These are phyloP conservation scores for Suhomyces maxii DNA, from an alignment of 1,139 yeast species.

Conservation along the genomic window DNA sequence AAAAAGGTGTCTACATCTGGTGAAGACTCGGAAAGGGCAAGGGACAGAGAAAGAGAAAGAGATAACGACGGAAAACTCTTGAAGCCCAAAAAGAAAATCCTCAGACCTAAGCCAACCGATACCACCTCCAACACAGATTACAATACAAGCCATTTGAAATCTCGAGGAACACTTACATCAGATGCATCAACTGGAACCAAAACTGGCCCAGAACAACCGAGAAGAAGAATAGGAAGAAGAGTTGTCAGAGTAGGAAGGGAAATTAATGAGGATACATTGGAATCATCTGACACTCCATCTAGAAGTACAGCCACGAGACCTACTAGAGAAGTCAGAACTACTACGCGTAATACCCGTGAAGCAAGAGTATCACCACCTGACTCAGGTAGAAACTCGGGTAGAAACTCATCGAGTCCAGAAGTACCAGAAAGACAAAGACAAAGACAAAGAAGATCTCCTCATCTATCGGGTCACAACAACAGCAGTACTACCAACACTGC, in stretches of 20 bases:
- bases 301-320: background rate
- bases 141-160: background rate
- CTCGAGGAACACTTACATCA: background rate
- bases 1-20: background rate
- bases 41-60: too few species aligned
- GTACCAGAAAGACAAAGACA: background rate
- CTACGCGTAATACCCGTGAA: too few species aligned
- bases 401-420: too few species aligned
- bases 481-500: background rate
- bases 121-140: background rate
- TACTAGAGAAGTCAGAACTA: too few species aligned
- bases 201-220: background rate
- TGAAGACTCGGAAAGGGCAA: too few species aligned
- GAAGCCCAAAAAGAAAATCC: background rate
- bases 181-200: background rate
- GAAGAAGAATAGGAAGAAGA: background rate
- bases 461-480: background rate
- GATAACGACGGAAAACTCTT: background rate
- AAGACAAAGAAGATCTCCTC: background rate
- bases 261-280: background rate
- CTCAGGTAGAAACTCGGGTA: too few species aligned
- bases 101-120: background rate
- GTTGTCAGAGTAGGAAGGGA: background rate
- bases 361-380: too few species aligned
- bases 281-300: background rate